A percentile compares a stretch with the other conserved stretches of the same genome.
Conservation (phyloP, 768 basidiomycete species). For the Lactarius deliciosus region DNA sequence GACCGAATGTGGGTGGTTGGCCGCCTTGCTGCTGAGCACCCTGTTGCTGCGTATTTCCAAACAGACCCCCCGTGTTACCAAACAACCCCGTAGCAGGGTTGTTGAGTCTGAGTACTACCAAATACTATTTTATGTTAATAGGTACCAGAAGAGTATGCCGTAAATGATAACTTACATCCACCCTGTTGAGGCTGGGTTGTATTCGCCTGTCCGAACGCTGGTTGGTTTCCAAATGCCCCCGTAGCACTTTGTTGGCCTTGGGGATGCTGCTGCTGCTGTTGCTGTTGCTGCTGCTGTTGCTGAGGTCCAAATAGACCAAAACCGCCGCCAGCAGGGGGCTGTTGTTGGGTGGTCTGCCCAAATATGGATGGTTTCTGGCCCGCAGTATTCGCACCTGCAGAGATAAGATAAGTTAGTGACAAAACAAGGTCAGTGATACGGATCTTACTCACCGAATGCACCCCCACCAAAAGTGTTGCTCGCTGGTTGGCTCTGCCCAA, state of each 20-base stretch:
- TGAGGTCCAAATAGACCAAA: slow-evolving; percentile 37
- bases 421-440: not conserved
- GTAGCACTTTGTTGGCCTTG: slow-evolving; percentile 36
- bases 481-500: slow-evolving; percentile 33
- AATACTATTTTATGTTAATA: slow-evolving; percentile 28
- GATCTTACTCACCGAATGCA: slow-evolving; percentile 33
- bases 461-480: slow-evolving; percentile 30
- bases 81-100: slow-evolving; percentile 29
- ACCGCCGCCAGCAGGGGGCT: slow-evolving; percentile 22
- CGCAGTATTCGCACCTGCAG: slow-evolving; percentile 20
- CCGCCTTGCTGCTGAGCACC: slow-evolving; percentile 25
- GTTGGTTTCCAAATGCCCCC: slow-evolving; percentile 31
- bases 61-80: slow-evolving; percentile 25
- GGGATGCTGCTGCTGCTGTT: slow-evolving; percentile 35
- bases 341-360: slow-evolving; percentile 26
- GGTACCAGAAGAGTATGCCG: not conserved
- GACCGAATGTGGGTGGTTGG: slow-evolving; percentile 28
- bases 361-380: slow-evolving; percentile 33
- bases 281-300: slow-evolving; percentile 31
- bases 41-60: slow-evolving; percentile 27
- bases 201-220: slow-evolving; percentile 26
- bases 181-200: slow-evolving; percentile 25
- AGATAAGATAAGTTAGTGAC: not conserved
- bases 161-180: slow-evolving; percentile 28
- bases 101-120: slow-evolving; percentile 30